Evolutionary conservation across 768 basidiomycete species (phyloP).

Genomic region (Lyophyllum decastes): DNA sequence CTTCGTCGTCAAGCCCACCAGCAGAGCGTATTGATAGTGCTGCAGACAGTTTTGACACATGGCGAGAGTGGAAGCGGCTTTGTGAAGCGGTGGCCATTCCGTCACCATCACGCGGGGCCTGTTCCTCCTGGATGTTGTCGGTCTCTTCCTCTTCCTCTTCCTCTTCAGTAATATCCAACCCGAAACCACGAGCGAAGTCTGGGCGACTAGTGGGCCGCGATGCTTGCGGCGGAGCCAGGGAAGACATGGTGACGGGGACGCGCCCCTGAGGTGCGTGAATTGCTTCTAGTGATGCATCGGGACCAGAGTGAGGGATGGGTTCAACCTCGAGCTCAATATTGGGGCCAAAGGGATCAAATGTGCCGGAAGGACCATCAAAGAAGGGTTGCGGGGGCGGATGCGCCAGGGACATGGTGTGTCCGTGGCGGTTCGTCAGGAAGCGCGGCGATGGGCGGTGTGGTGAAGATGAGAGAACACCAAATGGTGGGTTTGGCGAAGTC

Average conservation of each 20-base stretch:
- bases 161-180: constrained; percentile 77
- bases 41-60: constrained; percentile 67
- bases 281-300: constrained; percentile 22
- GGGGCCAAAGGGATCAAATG: constrained; percentile 70
- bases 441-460: constrained; percentile 37
- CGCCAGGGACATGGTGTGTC: constrained; percentile 73
- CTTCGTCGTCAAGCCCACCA: constrained; percentile 48
- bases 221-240: constrained; percentile 45
- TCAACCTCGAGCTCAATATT: constrained; percentile 46
- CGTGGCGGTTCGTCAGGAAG: constrained; percentile 59
- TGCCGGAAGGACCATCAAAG: constrained; percentile 28
- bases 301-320: constrained; percentile 21
- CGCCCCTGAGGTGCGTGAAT: constrained; percentile 60
- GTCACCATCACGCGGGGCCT: constrained; percentile 28
- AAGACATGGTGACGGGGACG: constrained; percentile 44
- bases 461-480: constrained; percentile 51
- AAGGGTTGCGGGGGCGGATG: constrained; percentile 50
- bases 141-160: constrained; percentile 68
- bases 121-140: constrained; percentile 24
- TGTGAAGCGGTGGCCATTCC: constrained; percentile 47
- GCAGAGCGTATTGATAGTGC: constrained; percentile 67
- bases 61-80: constrained; percentile 64
- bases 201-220: constrained; percentile 56
- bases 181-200: constrained; percentile 81
- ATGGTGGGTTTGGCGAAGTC: constrained; percentile 64